Percentiles rank a stretch among this genome's conserved stretches.
Conservation (phyloP, 2,329 filamentous ascomycete species). For the Pseudonectria foliicola region DNA sequence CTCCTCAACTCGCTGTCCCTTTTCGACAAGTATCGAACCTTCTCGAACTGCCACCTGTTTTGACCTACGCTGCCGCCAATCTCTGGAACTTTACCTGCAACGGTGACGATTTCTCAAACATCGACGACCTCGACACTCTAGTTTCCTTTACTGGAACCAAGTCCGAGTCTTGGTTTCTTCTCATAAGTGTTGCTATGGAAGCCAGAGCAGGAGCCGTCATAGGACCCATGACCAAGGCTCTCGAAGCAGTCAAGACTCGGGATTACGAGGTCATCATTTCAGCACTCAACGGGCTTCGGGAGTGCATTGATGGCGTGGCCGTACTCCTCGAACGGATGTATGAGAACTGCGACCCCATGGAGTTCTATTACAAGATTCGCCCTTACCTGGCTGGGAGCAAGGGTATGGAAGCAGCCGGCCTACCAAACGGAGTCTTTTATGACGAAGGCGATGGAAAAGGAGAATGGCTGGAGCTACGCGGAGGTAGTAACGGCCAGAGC, state of each 20-base stretch:
- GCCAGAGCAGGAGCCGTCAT: conserved; percentile 69
- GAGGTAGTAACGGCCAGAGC: conserved; percentile 89
- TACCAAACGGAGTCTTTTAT: conserved; percentile 79
- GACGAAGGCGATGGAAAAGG: conserved; percentile 63
- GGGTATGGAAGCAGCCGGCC: conserved; percentile 80
- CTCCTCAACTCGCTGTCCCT: conserved; percentile 69
- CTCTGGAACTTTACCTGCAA: conserved; percentile 80
- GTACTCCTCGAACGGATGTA: conserved; percentile 74
- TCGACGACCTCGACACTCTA: conserved; percentile 64
- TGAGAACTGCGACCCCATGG: conserved; percentile 76
- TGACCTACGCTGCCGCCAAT: conserved; percentile 81
- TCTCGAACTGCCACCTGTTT: conserved; percentile 76
- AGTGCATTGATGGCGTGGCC: conserved; percentile 62
- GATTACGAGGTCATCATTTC: conserved; percentile 54
- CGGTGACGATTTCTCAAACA: conserved; percentile 47
- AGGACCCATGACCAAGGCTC: conserved; percentile 69
- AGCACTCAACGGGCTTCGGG: conserved; percentile 58
- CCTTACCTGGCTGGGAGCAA: conserved; percentile 87
- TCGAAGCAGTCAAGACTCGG: conserved; percentile 57
- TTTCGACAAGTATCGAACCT: conserved; percentile 64
- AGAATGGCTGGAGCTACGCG: conserved; percentile 70
- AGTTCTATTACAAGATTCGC: conserved; percentile 84
- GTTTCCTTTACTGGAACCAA: conserved; percentile 82
- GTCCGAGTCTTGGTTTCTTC: conserved; percentile 92
- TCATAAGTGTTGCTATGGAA: conserved; percentile 86